Base-by-base conservation (phyloP, 176 grass and related monocot species). In the Hyparrhenia diplandra region DNA sequence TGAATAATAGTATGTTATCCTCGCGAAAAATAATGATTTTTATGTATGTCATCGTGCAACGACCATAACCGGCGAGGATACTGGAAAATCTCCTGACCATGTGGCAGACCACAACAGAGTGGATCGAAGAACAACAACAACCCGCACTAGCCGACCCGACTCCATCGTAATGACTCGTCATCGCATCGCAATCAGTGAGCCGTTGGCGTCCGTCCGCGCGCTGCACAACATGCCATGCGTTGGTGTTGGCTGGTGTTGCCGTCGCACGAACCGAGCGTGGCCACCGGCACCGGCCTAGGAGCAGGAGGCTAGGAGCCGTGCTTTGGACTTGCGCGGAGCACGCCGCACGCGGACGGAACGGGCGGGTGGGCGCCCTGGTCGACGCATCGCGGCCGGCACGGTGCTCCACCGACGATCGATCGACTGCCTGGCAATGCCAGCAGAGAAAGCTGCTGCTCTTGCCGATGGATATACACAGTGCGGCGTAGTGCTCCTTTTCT, bases 51-150 rank as follows among this genome's bases (percentile, higher is more conserved):
- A 70, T 43, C 67, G 11, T 27, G 71, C 8, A 55, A 74, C 46
- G 27, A 52, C 71, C 72, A 24, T 57, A 74, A 32, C 71, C 18
- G 45, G 45, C 17, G 75, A 11, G 16, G 75, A 79, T 46, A 51
- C 28, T 17, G 27, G 76, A 79, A 46, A 79, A 79, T 79, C 76
- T 36, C 76, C 76, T 79, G 62, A 17, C 62, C 76, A 79, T 79
- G 76, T 79, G 76, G 76, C 69, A 18, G 69, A 71, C 69, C 40
- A 4, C 13, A 4, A 21, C 68, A 3, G 62, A 65, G 67, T 21
- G n/a, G n/a, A n/a, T n/a, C n/a, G n/a, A n/a, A n/a, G n/a, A n/a
- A 1, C 1, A 23, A 41, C 3, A 41, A 37, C 1, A 36, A 32
- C 3, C 32, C n/a, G n/a, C n/a, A n/a, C n/a, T n/a, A n/a, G n/a